Percentiles rank a stretch among this genome's conserved stretches.
Evolutionary conservation across 2,329 filamentous ascomycete species (phyloP).

Genomic region (Thelonectria rubi): DNA sequence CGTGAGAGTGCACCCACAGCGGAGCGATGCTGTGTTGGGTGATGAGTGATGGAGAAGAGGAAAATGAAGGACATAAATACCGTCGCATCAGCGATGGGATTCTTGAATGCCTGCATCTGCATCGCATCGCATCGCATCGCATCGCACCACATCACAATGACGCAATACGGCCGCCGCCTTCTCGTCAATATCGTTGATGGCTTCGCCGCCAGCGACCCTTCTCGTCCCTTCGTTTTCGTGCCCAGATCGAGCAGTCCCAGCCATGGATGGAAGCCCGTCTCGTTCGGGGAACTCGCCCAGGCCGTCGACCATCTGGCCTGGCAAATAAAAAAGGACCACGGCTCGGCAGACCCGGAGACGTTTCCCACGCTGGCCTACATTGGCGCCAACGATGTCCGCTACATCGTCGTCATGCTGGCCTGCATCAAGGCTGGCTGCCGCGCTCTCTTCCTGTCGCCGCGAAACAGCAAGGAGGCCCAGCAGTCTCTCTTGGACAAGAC

Average conservation of each 20-base stretch:
- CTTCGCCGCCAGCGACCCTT: neutral
- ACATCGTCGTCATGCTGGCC: conserved; percentile 50
- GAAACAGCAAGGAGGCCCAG: conserved; percentile 45
- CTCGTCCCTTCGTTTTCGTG: neutral
- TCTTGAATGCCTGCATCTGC: neutral
- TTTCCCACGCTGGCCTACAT: conserved; percentile 45
- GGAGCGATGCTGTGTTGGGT: too few relatives aligned
- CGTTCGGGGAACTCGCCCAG: neutral
- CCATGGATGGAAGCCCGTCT: conserved; percentile 8
- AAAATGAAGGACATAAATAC: too few relatives aligned
- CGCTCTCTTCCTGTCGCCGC: conserved; percentile 45
- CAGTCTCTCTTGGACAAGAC: conserved; percentile 39
- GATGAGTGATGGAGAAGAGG: too few relatives aligned
- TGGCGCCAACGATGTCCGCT: conserved; percentile 49
- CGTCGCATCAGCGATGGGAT: too few relatives aligned
- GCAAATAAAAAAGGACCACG: neutral
- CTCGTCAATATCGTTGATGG: conserved; percentile 5
- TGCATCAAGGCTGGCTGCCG: conserved; percentile 55
- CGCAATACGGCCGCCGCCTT: conserved; percentile 2
- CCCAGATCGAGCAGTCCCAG: neutral
- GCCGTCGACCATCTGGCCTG: conserved; percentile 4
- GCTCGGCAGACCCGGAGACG: neutral
- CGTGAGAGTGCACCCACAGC: too few relatives aligned
- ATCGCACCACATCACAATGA: neutral
- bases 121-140: neutral